Evolutionary conservation across 805 yeast genomes (phyloP), one percentile per base, ranked within the genome.

Genomic region (Blastobotrys parvus): DNA sequence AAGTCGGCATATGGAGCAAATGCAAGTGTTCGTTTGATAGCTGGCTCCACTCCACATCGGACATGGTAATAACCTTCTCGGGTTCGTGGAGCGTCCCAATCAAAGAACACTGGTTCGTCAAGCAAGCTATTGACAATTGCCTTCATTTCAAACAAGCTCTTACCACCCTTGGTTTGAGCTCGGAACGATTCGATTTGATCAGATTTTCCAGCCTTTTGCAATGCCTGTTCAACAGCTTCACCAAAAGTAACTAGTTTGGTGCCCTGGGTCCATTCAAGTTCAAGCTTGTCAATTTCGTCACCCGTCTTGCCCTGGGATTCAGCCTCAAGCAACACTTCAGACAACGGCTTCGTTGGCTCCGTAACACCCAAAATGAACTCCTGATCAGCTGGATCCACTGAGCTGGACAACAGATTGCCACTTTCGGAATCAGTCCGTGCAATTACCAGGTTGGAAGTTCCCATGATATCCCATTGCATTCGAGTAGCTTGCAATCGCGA

Each of bases 401-500:
- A 63, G 11, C 76, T 68, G 39, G 73, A 69, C 34, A 78, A 56
- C 41, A 78, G 62, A 27, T 68, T 71, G 13, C 75, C 75, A 35
- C 75, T 69, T 53, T 75, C 77, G 6, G 80, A 70, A 54, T 78
- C 83, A 2, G 80, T 73, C 47, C 83, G 64, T 1, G 83, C 80
- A 61, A 78, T 77, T 16, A 77, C 56, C 51, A 77, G 58, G 57
- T 75, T 78, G 42, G 71, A 72, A 2, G 75, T 59, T 7, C 77
- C 77, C 82, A 77, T 75, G 21, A 78, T 60, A 57, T 77, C 83
- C 79, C 80, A 74, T 53, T 77, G 83, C 52, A 77, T 61, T 51
- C 83, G 66, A 1, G 80, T 70, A 3, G 82, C 80, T 30, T 72
- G 57, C 31, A 77, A 57, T 39, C 83, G 60, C 35, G 76, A 62